Evolutionary conservation across 352 stramenopile genomes (phyloP).

Genomic region (Phytophthora vignae): DNA sequence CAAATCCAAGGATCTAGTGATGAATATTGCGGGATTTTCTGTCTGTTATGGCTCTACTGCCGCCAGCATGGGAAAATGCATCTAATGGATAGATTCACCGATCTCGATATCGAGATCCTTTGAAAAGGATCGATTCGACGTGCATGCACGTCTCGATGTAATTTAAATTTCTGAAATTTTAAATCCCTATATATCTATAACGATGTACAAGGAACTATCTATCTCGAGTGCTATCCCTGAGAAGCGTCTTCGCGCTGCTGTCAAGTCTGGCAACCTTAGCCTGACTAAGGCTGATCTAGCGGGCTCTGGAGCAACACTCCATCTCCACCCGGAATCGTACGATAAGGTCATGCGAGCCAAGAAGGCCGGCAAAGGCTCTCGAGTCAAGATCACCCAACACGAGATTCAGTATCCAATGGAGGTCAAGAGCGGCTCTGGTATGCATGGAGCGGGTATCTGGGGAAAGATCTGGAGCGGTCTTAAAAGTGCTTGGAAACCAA

Average conservation of each 20-base stretch:
- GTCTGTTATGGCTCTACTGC: too few species aligned
- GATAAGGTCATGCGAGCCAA: conserved; percentile 7
- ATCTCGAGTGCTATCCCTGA: conserved; percentile 8
- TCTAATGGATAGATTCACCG: too few species aligned
- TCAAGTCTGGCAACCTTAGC: background rate
- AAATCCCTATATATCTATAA: conserved; percentile 5
- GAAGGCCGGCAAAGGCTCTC: background rate
- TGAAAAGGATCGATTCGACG: too few species aligned
- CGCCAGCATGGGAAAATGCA: too few species aligned
- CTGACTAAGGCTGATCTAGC: conserved; percentile 9
- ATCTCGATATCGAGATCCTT: too few species aligned
- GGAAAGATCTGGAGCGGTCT: conserved; percentile 2
- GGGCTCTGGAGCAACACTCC: background rate
- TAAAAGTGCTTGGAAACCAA: too few species aligned
- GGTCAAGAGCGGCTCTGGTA: background rate
- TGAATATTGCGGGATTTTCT: too few species aligned
- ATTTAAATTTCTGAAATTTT: conserved; percentile 12
- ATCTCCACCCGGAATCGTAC: conserved; percentile 15
- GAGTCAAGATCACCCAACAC: background rate
- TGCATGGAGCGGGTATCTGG: conserved; percentile 5
- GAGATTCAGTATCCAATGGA: too few species aligned
- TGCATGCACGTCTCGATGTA: too few species aligned
- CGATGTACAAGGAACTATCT: conserved; percentile 16
- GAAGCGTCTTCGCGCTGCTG: background rate
- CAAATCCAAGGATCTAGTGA: conserved; percentile 8